Evolutionary conservation across 2,329 filamentous ascomycete species (phyloP).

Genomic region (Coleophoma crateriformis): DNA sequence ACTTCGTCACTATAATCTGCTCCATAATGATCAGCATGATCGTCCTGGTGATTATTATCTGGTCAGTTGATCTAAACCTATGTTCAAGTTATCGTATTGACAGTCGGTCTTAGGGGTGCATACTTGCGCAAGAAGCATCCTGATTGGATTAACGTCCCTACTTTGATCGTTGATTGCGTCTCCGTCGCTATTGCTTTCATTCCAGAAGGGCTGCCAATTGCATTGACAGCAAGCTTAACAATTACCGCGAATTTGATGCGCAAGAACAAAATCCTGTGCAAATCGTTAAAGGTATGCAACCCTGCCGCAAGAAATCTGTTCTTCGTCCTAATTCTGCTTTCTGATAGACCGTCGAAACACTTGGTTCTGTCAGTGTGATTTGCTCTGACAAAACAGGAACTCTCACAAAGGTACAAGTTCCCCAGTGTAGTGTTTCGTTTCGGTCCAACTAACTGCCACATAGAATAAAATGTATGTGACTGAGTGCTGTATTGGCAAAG

Average conservation of each 20-base stretch:
- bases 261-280: conserved; percentile 73
- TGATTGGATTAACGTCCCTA: conserved; percentile 66
- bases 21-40: conserved; percentile 63
- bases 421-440: conserved; percentile 19
- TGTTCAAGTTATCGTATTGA: no score
- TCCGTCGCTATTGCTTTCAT: conserved; percentile 71
- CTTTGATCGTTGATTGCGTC: conserved; percentile 68
- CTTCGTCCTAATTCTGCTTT: conserved; percentile 70
- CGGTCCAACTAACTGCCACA: conserved; percentile 1
- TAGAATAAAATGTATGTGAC: conserved; percentile 70
- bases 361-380: conserved; percentile 67
- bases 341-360: conserved; percentile 78
- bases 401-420: conserved; percentile 38
- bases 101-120: conserved; percentile 32
- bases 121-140: conserved; percentile 65
- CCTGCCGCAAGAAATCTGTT: conserved; percentile 61
- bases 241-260: conserved; percentile 74
- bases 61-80: conserved; percentile 33
- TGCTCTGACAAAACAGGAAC: conserved; percentile 77
- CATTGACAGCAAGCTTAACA: conserved; percentile 64
- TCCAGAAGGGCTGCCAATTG: conserved; percentile 67
- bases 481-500: conserved; percentile 54
- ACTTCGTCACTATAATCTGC: conserved; percentile 68
- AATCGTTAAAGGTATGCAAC: conserved; percentile 53
- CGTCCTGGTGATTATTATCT: conserved; percentile 57